Base-by-base conservation (phyloP, 2,329 filamentous ascomycete genomes). In the Cladosporium oxysporum region DNA sequence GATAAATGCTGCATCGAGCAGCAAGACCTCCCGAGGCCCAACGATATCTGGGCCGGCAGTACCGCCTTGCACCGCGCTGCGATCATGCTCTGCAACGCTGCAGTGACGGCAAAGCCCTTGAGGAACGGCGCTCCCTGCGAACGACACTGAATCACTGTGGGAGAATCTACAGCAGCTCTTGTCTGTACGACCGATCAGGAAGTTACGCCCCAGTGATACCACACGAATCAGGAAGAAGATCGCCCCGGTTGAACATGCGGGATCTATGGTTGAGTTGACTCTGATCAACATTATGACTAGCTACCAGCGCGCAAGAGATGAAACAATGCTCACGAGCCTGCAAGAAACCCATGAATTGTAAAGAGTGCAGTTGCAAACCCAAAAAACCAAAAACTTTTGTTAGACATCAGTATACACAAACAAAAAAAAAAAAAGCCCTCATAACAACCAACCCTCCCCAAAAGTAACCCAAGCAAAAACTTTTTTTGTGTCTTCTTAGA, bases 401-500 rank as follows among this genome's bases (percentile, higher is more conserved):
- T 55, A 55, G 28, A 31, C 52, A 18, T 7, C 52, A 33, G 7
- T 55, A 53, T 29, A 53, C 28, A 29, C 52, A 31, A 53, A 53
- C 5, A 7, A 11, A 33, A 14, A 35, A 35, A 5, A 4, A 35
- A 35, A 16, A 14, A 0, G 3, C 33, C 33, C 29, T 35, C 11
- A 3, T 35, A 14, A 50, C 11, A 53, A 50, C 23, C 23, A 50
- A 35, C 50, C 37, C 33, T n/a, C 21, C 18, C 18, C 18, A 44
- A 57, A 37, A 49, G 1, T 14, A 35, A 5, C 26, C 35, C 11
- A 57, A 52, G 33, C 63, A 60, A 60, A 37, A 60, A 41, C 47
- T 65, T 65, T 65, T 57, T 58, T 66, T 33, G 28, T 65, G n/a
- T 53, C 26, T 21, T n/a, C 21, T 12, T 12, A 4, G 6, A 47